phyloP scores from a whole-genome alignment of 306 rosid genomes.

The Adenanthera pavonina region DNA sequence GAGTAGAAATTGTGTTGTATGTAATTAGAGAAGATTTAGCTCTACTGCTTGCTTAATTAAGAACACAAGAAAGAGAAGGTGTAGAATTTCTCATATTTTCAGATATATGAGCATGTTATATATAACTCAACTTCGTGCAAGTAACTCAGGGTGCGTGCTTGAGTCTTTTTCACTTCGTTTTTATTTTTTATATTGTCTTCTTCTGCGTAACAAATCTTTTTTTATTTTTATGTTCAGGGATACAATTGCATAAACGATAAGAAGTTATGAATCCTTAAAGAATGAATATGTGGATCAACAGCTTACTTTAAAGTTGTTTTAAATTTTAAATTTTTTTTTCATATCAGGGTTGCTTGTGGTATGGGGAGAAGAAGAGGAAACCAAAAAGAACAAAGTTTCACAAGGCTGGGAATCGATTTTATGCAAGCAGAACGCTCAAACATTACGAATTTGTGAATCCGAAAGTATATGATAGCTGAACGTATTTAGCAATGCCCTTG shows the following conservation, averaged over 20 bases:
- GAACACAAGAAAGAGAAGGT: neutral
- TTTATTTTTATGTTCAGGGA: neutral
- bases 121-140: neutral
- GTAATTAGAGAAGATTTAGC: neutral
- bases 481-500: neutral
- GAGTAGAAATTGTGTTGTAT: neutral
- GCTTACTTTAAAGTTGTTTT: neutral
- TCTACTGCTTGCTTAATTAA: neutral
- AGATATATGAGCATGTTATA: neutral
- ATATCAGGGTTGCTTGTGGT: neutral
- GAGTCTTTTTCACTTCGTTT: neutral
- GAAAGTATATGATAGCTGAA: neutral
- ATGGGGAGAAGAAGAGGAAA: neutral
- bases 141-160: neutral
- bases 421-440: neutral
- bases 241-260: neutral
- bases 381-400: neutral
- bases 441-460: no score
- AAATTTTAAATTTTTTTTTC: neutral
- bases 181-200: neutral
- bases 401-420: neutral
- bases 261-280: neutral
- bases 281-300: neutral
- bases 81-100: neutral
- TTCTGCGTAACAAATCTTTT: neutral